Evolutionary conservation across 345 rosid species (phyloP).

Genomic region (Leavenworthia alabamica): DNA sequence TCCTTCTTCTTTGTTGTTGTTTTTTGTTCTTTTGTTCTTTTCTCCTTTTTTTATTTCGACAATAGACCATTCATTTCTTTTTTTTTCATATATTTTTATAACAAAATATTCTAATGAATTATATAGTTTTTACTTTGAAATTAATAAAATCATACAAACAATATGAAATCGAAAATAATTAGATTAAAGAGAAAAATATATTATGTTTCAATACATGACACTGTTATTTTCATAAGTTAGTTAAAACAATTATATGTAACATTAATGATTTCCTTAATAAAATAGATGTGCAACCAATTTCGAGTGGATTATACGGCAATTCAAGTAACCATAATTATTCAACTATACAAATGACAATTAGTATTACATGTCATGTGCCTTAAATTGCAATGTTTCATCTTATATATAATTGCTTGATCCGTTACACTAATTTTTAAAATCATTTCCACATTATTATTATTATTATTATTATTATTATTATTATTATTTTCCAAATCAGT

Average conservation of each 20-base stretch:
- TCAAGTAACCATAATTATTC: background rate
- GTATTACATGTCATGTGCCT: conserved; percentile 14
- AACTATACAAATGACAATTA: background rate
- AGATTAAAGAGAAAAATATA: background rate
- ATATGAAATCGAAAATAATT: background rate
- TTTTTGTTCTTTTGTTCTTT: conserved; percentile 19
- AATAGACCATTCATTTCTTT: background rate
- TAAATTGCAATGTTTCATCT: conserved; percentile 2
- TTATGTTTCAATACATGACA: background rate
- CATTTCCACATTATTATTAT: background rate
- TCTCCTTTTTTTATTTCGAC: background rate
- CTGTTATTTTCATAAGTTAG: background rate
- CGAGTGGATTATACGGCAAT: background rate
- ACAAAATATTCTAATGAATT: background rate
- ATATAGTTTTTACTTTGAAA: background rate
- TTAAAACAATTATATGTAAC: background rate
- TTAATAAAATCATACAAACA: background rate
- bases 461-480: background rate
- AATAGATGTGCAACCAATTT: background rate
- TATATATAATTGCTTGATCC: background rate
- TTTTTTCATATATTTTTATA: background rate
- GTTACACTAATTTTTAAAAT: background rate
- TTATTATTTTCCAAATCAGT: background rate
- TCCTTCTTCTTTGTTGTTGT: conserved; percentile 29
- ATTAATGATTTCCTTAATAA: background rate